Percentiles rank a stretch among this genome's conserved stretches.
These are phyloP conservation scores for Aureobasidium vineae DNA, from an alignment of 2,329 filamentous ascomycete genomes.

Conservation along the genomic window DNA sequence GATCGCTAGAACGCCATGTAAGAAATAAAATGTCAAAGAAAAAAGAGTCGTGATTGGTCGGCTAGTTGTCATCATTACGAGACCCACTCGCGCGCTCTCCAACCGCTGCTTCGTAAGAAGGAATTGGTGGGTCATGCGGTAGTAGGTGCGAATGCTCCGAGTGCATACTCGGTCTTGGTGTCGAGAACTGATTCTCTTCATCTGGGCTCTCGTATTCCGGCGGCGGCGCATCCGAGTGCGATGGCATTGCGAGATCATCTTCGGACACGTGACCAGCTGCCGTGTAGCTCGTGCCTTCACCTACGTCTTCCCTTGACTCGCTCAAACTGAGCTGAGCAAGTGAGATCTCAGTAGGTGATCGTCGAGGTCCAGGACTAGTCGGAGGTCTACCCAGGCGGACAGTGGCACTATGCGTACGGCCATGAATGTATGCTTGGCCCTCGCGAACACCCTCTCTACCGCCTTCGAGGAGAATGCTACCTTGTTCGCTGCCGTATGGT, in stretches of 20 bases:
- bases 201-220: constrained; percentile 51
- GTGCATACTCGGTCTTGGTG: constrained; percentile 33
- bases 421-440: constrained; percentile 61
- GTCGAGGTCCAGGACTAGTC: constrained; percentile 76
- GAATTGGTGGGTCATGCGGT: constrained; percentile 62
- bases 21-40: neutral
- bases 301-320: constrained; percentile 61
- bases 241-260: constrained; percentile 34
- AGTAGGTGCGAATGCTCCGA: constrained; percentile 29
- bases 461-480: constrained; percentile 89
- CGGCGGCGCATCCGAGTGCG: constrained; percentile 36
- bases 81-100: constrained; percentile 30
- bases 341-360: constrained; percentile 94
- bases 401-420: constrained; percentile 72
- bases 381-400: constrained; percentile 68
- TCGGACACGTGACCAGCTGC: constrained; percentile 25
- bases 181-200: constrained; percentile 32
- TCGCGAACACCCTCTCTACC: constrained; percentile 59
- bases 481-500: constrained; percentile 94
- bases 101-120: constrained; percentile 77
- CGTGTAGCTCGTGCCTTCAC: constrained; percentile 59
- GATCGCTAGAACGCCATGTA: constrained; percentile 20
- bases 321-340: constrained; percentile 79
- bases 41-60: neutral
- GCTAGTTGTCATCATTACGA: neutral